Percentiles rank a stretch among this genome's conserved stretches.
phyloP scores from a whole-genome alignment of 1,139 yeast genomes.

The Hyphopichia buzzinii region DNA sequence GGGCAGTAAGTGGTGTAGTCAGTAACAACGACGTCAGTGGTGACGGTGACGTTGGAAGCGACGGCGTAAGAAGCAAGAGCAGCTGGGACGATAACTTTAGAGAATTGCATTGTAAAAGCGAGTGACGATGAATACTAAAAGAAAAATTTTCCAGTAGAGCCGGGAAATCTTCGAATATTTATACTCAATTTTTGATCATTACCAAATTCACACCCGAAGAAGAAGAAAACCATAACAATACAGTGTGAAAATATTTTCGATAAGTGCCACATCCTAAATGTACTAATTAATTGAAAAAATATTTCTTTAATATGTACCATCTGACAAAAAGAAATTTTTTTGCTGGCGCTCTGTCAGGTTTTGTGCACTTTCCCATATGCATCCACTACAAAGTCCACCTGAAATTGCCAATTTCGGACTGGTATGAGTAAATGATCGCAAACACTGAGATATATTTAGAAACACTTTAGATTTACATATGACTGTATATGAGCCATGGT shows the following conservation, averaged over 20 bases:
- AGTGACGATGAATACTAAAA: slow-evolving; percentile 16
- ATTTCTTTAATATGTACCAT: slow-evolving; percentile 1
- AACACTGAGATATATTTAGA: too few relatives aligned
- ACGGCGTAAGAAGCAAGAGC: slow-evolving; percentile 40
- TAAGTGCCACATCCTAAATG: too few relatives aligned
- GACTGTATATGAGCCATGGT: too few relatives aligned
- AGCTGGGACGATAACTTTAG: slow-evolving; percentile 37
- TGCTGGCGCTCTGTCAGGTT: too few relatives aligned
- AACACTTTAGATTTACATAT: too few relatives aligned
- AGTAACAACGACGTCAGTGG: slow-evolving; percentile 44
- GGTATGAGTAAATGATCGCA: not conserved
- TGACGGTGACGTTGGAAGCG: slow-evolving; percentile 41
- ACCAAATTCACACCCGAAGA: too few relatives aligned
- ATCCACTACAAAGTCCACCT: too few relatives aligned
- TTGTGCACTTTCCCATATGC: too few relatives aligned
- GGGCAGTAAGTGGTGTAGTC: slow-evolving; percentile 51
- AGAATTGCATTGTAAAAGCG: slow-evolving; percentile 41
- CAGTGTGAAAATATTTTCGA: too few relatives aligned
- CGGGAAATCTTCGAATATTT: not conserved
- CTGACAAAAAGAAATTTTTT: not conserved
- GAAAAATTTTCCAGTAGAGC: slow-evolving; percentile 2
- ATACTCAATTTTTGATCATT: too few relatives aligned
- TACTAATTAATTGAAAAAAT: slow-evolving; percentile 1
- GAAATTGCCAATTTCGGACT: not conserved
- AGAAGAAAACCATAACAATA: too few relatives aligned